phyloP scores from a whole-genome alignment of 805 yeast species.

The Candida easanensis region DNA sequence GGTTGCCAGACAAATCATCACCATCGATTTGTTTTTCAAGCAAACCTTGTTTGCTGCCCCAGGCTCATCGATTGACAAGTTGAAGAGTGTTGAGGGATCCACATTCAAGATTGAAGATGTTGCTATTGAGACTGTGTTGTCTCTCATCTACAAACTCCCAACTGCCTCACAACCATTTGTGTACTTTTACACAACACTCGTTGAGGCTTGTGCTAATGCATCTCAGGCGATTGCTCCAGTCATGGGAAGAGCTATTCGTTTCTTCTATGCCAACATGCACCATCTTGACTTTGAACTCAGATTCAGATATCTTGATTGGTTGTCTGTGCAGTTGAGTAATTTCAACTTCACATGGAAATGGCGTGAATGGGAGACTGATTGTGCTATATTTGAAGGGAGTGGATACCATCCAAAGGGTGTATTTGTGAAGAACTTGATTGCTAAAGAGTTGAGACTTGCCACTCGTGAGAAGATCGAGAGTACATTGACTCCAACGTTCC shows the following conservation, averaged over 20 bases:
- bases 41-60: constrained; percentile 64
- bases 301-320: constrained; percentile 80
- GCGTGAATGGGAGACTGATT: constrained; percentile 84
- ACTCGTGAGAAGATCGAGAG: constrained; percentile 67
- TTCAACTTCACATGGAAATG: constrained; percentile 97
- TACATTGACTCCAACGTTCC: constrained; percentile 64
- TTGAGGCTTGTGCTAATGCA: constrained; percentile 82
- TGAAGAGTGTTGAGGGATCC: constrained; percentile 46
- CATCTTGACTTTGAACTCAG: constrained; percentile 74
- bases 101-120: constrained; percentile 93
- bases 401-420: constrained; percentile 68
- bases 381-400: constrained; percentile 41
- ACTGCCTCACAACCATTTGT: constrained; percentile 60
- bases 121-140: constrained; percentile 76
- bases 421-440: constrained; percentile 74
- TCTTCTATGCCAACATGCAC: constrained; percentile 65
- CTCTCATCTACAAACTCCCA: constrained; percentile 77
- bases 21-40: constrained; percentile 69
- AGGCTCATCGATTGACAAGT: constrained; percentile 74
- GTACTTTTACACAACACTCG: constrained; percentile 80
- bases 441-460: constrained; percentile 82
- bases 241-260: constrained; percentile 87
- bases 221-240: constrained; percentile 89
- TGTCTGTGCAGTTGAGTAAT: constrained; percentile 87
- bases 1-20: constrained; percentile 78